phyloP scores from a whole-genome alignment of 441 rosid genomes.

The Euphorbia neoarborescens region DNA sequence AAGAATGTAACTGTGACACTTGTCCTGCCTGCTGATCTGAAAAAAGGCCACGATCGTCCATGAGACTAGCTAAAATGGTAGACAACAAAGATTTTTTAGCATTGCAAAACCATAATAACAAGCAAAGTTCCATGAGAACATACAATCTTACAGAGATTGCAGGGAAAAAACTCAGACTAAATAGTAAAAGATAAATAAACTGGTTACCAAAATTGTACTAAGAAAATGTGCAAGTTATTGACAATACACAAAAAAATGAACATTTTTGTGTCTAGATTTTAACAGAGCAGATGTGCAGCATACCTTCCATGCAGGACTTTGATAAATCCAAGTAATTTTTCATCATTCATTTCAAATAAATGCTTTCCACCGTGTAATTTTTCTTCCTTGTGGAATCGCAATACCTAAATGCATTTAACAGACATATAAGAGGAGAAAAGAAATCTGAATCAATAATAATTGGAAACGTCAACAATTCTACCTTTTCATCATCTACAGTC shows the following conservation, averaged over 20 bases:
- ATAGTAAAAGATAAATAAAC: not conserved
- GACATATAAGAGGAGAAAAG: conserved; percentile 15
- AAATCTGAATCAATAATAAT: conserved; percentile 20
- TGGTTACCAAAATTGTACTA: not conserved
- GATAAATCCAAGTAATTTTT: conserved; percentile 48
- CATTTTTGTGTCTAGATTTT: not conserved
- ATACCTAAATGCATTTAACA: conserved; percentile 44
- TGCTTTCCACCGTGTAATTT: conserved; percentile 25
- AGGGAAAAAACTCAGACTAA: not conserved
- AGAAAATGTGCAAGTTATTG: not conserved
- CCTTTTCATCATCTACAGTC: conserved; percentile 74
- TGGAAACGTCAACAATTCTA: conserved; percentile 21
- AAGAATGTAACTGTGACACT: conserved; percentile 58
- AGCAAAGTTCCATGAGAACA: conserved; percentile 8
- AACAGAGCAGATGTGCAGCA: conserved; percentile 1
- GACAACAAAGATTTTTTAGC: conserved; percentile 11
- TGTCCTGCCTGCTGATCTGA: conserved; percentile 77
- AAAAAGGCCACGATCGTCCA: conserved; percentile 27
- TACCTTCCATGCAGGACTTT: conserved; percentile 78
- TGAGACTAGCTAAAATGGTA: conserved; percentile 16
- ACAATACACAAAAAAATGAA: conserved; percentile 1
- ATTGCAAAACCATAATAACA: conserved; percentile 2
- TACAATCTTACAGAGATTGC: not conserved
- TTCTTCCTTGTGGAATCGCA: conserved; percentile 35
- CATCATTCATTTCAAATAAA: conserved; percentile 30